A percentile compares a stretch with the other conserved stretches of the same genome.
Evolutionary conservation across 2,329 filamentous ascomycete species (phyloP).

Genomic region (Pseudogymnoascus pannorum): DNA sequence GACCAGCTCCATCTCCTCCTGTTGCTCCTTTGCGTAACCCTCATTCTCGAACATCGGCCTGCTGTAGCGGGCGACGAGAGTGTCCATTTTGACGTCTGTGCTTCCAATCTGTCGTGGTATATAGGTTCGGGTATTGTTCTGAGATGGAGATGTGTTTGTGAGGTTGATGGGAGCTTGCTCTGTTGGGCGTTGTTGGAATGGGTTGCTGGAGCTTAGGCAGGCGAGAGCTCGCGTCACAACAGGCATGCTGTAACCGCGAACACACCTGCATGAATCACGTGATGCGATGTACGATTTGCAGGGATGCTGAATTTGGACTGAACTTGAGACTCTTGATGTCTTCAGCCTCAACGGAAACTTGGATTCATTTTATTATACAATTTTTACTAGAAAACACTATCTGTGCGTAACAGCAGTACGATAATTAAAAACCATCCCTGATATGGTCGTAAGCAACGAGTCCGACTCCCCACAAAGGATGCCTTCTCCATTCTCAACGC

Average conservation of each 20-base stretch:
- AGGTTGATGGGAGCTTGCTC: slow-evolving; percentile 8
- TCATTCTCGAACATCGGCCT: slow-evolving; percentile 67
- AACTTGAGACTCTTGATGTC: neutral
- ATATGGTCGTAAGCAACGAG: neutral
- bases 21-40: slow-evolving; percentile 62
- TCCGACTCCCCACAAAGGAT: neutral
- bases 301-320: neutral
- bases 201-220: slow-evolving; percentile 9
- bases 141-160: neutral
- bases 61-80: slow-evolving; percentile 87
- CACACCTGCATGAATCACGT: slow-evolving; percentile 3
- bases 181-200: slow-evolving; percentile 5
- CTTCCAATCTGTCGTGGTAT: slow-evolving; percentile 7
- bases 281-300: neutral
- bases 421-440: neutral
- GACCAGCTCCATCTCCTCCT: slow-evolving; percentile 59
- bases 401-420: neutral
- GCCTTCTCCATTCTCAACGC: slow-evolving; percentile 1
- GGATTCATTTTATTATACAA: neutral
- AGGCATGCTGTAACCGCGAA: slow-evolving; percentile 9
- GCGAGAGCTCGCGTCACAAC: slow-evolving; percentile 10
- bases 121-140: neutral
- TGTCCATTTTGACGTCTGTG: slow-evolving; percentile 59
- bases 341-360: neutral
- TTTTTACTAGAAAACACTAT: slow-evolving; percentile 4